Base-by-base conservation (phyloP, 495 filamentous ascomycete species). In the Penicillium longicatenatum region DNA sequence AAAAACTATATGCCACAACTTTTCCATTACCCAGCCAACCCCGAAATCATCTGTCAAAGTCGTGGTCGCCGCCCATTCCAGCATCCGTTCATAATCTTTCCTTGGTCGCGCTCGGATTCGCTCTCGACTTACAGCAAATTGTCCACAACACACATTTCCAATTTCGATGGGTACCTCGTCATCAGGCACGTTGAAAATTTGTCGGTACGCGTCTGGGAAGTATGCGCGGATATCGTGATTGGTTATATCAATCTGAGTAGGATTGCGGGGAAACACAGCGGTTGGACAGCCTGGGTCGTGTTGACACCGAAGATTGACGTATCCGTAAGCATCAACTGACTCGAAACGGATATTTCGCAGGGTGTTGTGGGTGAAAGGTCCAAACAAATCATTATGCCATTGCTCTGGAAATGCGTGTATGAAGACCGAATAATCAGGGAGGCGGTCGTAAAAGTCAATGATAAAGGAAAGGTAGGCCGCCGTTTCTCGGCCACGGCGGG, bases 81-180 rank as follows among this genome's bases (percentile, higher is more conserved):
- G 54, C 55, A 80, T 75, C 7, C 73, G 70, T 50, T 70, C 58
- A 51, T 81, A 82, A 45, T 80, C 77, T 10, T 62, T 51, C 33
- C 61, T 67, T 0, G 75, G 70, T 5, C 79, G 70, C n/a, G 66
- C 60, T 17, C 49, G 63, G 12, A 81, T 77, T 37, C 70, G 69
- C n/a, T 75, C 69, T 16, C 73, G 70, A 22, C 74, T 76, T 2
- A 75, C 74, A 9, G 75, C 78, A 53, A 82, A 82, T 54, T 82
- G 79, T 0, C 70, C 79, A 49, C 79, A 82, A 61, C 79, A 82
- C 17, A 76, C 67, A 20, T 75, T 74, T 11, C 77, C 77, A 16
- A 81, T 73, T 8, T 61, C 54, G 11, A 62, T 60, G 3, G 77
- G 79, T 0, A 77, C 75, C 16, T 72, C 43, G 0, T 70, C 62